These are phyloP conservation scores for Diplocarpon mali DNA, from an alignment of 2,329 filamentous ascomycete genomes.

Conservation along the genomic window DNA sequence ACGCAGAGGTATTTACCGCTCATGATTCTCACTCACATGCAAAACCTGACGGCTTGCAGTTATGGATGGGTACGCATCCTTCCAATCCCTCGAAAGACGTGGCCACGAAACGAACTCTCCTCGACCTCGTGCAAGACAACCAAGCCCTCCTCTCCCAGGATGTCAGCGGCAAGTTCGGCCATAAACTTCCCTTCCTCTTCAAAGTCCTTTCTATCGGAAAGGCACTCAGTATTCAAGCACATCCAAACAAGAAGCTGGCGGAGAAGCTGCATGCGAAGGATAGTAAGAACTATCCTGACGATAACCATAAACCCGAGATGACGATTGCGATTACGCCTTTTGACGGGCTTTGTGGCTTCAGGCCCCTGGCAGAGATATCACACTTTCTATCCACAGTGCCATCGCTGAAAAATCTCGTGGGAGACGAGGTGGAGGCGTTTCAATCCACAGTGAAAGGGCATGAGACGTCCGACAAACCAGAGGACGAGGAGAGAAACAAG, in stretches of 20 bases:
- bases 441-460: conserved; percentile 42
- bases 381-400: conserved; percentile 60
- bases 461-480: conserved; percentile 30
- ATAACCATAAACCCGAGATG: conserved; percentile 99
- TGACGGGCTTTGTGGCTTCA: conserved; percentile 91
- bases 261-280: conserved; percentile 79
- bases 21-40: conserved; percentile 1
- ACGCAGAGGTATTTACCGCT: conserved; percentile 62
- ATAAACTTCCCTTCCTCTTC: conserved; percentile 90
- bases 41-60: conserved; percentile 45
- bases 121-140: conserved; percentile 83
- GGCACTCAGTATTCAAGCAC: conserved; percentile 92
- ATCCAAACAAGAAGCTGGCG: conserved; percentile 90
- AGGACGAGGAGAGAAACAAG: conserved; percentile 54
- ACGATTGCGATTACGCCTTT: conserved; percentile 95
- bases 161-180: conserved; percentile 62
- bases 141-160: conserved; percentile 66
- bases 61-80: conserved; percentile 99
- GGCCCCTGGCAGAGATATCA: conserved; percentile 73
- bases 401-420: conserved; percentile 54
- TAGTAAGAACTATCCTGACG: conserved; percentile 91
- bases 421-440: conserved; percentile 50
- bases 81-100: conserved; percentile 90
- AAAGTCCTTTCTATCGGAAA: conserved; percentile 96
- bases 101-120: conserved; percentile 69